Conservation (phyloP, 768 basidiomycete species). For the Boletus pseudo-olivaceus region DNA sequence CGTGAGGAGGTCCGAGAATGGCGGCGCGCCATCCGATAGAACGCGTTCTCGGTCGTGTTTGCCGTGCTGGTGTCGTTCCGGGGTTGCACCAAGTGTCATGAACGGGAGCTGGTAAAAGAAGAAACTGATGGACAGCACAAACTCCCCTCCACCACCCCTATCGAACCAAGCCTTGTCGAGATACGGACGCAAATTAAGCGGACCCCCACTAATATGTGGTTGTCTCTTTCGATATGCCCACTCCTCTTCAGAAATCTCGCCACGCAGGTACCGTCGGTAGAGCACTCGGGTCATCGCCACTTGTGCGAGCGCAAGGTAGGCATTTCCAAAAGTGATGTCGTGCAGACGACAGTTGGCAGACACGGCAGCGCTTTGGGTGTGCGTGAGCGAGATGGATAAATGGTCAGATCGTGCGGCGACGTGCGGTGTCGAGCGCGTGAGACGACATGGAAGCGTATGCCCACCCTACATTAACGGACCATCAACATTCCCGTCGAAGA, state of each 20-base stretch:
- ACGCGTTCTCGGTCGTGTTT: background rate
- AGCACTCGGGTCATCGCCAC: conserved; percentile 51
- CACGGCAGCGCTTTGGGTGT: conserved; percentile 31
- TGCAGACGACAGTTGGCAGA: conserved; percentile 39
- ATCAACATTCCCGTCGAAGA: background rate
- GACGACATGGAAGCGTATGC: conserved; percentile 48
- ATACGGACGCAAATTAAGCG: conserved; percentile 49
- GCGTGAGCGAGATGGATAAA: conserved; percentile 24
- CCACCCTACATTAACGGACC: conserved; percentile 42
- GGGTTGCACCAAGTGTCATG: conserved; percentile 38
- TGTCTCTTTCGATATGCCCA: conserved; percentile 50
- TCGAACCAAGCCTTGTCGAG: conserved; percentile 46
- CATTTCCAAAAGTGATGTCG: conserved; percentile 49
- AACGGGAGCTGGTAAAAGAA: conserved; percentile 44
- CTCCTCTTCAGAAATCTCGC: conserved; percentile 47
- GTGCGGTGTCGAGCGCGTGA: conserved; percentile 33
- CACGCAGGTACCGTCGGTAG: conserved; percentile 43
- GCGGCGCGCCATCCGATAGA: conserved; percentile 30
- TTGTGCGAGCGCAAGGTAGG: conserved; percentile 47
- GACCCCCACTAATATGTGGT: conserved; percentile 47
- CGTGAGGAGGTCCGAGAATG: conserved; percentile 41
- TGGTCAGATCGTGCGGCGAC: conserved; percentile 37
- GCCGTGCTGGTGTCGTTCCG: background rate
- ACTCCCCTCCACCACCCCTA: conserved; percentile 42
- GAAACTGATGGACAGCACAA: conserved; percentile 41